These are phyloP conservation scores for Carallia pectinifolia DNA, from an alignment of 345 rosid species.

Conservation along the genomic window DNA sequence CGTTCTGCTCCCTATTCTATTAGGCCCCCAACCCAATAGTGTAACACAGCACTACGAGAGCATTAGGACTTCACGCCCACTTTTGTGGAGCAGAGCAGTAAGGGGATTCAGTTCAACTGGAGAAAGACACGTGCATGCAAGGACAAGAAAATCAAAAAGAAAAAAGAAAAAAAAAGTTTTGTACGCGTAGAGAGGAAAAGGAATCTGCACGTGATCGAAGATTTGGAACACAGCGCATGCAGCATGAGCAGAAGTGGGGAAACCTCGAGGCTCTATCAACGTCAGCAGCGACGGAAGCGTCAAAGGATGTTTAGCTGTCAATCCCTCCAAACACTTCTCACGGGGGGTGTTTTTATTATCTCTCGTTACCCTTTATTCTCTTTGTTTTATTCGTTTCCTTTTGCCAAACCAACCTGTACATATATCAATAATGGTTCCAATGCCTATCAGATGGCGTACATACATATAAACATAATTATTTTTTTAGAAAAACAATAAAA, in stretches of 20 bases:
- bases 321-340: constrained; percentile 48
- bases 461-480: too few relatives aligned
- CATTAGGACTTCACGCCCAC: constrained; percentile 5
- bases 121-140: background rate
- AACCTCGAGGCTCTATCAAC: constrained; percentile 20
- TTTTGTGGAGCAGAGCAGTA: constrained; percentile 13
- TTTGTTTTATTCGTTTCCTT: too few relatives aligned
- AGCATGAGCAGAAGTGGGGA: background rate
- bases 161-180: background rate
- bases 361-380: background rate
- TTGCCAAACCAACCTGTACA: too few relatives aligned
- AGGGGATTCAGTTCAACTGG: background rate
- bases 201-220: constrained; percentile 46
- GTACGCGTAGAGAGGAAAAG: constrained; percentile 19
- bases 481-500: too few relatives aligned
- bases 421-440: too few relatives aligned
- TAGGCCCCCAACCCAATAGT: too few relatives aligned
- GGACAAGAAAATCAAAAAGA: background rate
- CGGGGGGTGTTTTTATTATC: constrained; percentile 29
- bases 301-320: constrained; percentile 44
- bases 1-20: too few relatives aligned
- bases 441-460: too few relatives aligned
- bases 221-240: constrained; percentile 5
- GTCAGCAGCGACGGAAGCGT: constrained; percentile 39
- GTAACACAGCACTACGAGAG: too few relatives aligned